Base-by-base conservation (phyloP, 2,329 filamentous ascomycete species). In the Neonectria hederae region DNA sequence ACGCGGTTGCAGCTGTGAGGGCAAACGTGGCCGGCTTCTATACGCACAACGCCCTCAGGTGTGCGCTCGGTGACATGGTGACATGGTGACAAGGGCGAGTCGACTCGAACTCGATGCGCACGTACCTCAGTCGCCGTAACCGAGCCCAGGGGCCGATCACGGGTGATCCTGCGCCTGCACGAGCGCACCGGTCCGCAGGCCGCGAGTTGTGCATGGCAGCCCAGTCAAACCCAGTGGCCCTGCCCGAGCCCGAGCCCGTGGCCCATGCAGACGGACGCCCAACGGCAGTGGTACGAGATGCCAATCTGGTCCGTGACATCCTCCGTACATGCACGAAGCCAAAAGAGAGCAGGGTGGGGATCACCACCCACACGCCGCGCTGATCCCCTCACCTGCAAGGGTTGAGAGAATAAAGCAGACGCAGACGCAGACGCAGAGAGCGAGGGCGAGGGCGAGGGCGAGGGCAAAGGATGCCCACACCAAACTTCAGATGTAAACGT, bases 121-220 rank as follows among this genome's bases (percentile, higher is more conserved):
- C 55, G 43, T 62, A 65, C 61, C 59, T 66, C 59, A 48, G 62
- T 63, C 60, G 46, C 60, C 54, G 57, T 59, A 62, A 24, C 65
- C 62, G 65, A 69, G 58, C 65, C 28, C 51, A 71, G 68, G 68
- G 70, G 69, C 72, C 68, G 72, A 74, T 76, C 72, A 75, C 72
- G 74, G 75, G 70, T 76, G 69, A 76, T 75, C 67, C 74, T 75
- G 71, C 76, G 75, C 68, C 73, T 77, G 76, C 73, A 78, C 63
- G 74, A 74, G 75, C 76, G 77, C 74, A 75, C 75, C 76, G 76
- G 76, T 76, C 75, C 76, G 69, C 69, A 67, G 65, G 76, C 70
- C 62, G 61, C 58, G 65, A 69, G 51, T 63, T 66, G 59, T 64
- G 63, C 59, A 63, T 61, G 54, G 62, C 52, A 55, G 49, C 46